Evolutionary conservation across 2,329 filamentous ascomycete genomes (phyloP), one percentile per base, ranked within the genome.

Genomic region (Sporothrix inflata): DNA sequence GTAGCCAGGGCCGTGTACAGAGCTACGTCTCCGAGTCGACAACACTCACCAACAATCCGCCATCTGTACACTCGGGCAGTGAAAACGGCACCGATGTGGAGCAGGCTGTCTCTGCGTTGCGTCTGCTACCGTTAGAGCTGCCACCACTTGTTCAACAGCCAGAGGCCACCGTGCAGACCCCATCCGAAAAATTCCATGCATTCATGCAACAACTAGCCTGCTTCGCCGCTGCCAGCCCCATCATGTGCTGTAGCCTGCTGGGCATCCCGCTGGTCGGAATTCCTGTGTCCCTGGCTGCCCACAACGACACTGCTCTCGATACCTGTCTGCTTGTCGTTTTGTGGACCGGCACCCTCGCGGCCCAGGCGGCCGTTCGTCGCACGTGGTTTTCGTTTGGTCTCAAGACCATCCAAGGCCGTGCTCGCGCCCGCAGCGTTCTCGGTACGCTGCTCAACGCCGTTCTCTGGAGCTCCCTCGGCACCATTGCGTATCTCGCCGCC

Each of bases 391-490:
- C 34, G 1, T 40, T 19, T 14, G 60, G 30, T 3, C 34, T n/a
- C 73, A 75, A 3, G 34, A 27, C 21, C 24, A 14, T 1, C 45
- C 45, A 21, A 19, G 45, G 16, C 27, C 65, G 65, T 11, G 65
- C 72, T 1, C 76, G 76, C 7, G 70, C 78, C 70, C 79, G 76
- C 27, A 76, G 74, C 4, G 69, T 80, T 1, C 68, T 85, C 2
- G 78, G 80, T 1, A 85, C 83, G 0, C 74, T 83, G 2, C 80
- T 84, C 73, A 87, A 87, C 70, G 81, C 85, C 0, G 85, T 87
- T 0, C 79, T 87, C 14, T 78, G 83, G 72, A 85, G 83, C 1
- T 85, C 84, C 0, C 78, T 86, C 7, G 74, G 79, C 45, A 82
- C 85, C 78, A 81, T 82, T 34, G 82, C 78, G 34, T 87, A 86